These are phyloP conservation scores for Fonsecaea multimorphosa DNA, from an alignment of 2,329 filamentous ascomycete species.

Conservation along the genomic window DNA sequence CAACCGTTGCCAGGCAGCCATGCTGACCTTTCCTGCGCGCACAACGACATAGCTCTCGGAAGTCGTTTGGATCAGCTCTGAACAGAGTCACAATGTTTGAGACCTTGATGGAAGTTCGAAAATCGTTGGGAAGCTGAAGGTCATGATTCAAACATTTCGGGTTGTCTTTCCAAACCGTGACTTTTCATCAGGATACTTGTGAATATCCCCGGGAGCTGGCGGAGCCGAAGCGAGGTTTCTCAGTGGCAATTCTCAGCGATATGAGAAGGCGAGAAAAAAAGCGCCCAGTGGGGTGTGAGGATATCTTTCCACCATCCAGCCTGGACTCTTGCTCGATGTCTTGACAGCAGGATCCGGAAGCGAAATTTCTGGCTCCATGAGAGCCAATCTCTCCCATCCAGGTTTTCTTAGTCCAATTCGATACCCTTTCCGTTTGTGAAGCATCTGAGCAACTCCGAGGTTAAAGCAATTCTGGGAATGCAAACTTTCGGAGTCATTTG, in stretches of 20 bases:
- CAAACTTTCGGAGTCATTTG: constrained; percentile 81
- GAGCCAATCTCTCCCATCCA: constrained; percentile 67
- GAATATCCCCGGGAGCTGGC: constrained; percentile 55
- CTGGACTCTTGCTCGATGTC: constrained; percentile 47
- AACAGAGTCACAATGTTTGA: constrained; percentile 61
- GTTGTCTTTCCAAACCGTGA: constrained; percentile 63
- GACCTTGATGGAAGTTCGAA: constrained; percentile 58
- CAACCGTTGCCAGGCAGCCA: constrained; percentile 60
- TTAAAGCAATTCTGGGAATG: constrained; percentile 71
- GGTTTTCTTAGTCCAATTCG: constrained; percentile 56
- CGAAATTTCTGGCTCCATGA: constrained; percentile 69
- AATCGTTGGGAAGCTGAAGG: constrained; percentile 53
- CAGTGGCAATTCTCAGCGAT: constrained; percentile 41
- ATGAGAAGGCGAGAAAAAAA: constrained; percentile 25
- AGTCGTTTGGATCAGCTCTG: constrained; percentile 54
- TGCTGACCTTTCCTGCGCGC: constrained; percentile 59
- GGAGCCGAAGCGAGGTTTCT: constrained; percentile 59
- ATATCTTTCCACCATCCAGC: constrained; percentile 60
- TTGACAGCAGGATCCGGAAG: constrained; percentile 47
- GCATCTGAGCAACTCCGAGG: constrained; percentile 38
- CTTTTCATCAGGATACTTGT: constrained; percentile 54
- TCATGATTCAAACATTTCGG: constrained; percentile 52
- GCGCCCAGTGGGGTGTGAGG: constrained; percentile 41
- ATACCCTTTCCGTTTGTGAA: constrained; percentile 47
- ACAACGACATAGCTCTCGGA: constrained; percentile 60